phyloP scores from a whole-genome alignment of 2,329 filamentous ascomycete species.

The Nannizziopsis arthrosporioides region DNA sequence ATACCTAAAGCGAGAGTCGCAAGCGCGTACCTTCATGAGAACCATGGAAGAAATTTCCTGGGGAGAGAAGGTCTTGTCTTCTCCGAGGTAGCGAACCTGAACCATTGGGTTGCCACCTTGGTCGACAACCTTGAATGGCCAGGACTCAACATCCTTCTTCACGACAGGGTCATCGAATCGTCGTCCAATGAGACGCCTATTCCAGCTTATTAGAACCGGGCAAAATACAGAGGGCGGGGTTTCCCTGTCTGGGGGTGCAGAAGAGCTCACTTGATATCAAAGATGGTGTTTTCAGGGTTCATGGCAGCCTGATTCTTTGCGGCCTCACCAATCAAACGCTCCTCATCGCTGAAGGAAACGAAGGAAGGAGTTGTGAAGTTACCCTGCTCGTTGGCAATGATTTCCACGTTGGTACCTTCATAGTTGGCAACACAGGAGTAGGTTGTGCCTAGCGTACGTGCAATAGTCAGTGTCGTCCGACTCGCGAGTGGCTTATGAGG shows the following conservation, averaged over 20 bases:
- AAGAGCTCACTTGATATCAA: slow-evolving; percentile 84
- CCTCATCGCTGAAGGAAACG: slow-evolving; percentile 97
- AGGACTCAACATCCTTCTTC: slow-evolving; percentile 97
- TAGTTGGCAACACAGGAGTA: slow-evolving; percentile 99
- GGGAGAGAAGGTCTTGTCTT: slow-evolving; percentile 91
- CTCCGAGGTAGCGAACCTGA: slow-evolving; percentile 87
- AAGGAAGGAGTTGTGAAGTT: slow-evolving; percentile 98
- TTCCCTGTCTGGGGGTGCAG: background rate
- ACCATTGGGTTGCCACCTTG: slow-evolving; percentile 80
- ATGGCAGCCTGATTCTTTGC: slow-evolving; percentile 99
- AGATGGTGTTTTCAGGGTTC: slow-evolving; percentile 97
- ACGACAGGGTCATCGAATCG: slow-evolving; percentile 90
- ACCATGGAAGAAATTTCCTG: slow-evolving; percentile 99
- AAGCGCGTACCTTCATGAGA: slow-evolving; percentile 67
- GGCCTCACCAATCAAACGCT: slow-evolving; percentile 97
- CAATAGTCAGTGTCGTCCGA: slow-evolving; percentile 15
- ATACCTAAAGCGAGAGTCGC: background rate
- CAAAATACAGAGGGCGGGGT: background rate
- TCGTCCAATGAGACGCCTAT: slow-evolving; percentile 94
- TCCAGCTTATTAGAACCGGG: slow-evolving; percentile 3
- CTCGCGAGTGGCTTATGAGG: too few species aligned
- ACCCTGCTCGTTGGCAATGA: slow-evolving; percentile 99
- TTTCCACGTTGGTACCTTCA: slow-evolving; percentile 98
- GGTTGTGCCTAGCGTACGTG: slow-evolving; percentile 63
- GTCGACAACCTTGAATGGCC: slow-evolving; percentile 98